These are phyloP conservation scores for Zoysia matrella DNA, from an alignment of 202 grass and related monocot species.

Conservation along the genomic window DNA sequence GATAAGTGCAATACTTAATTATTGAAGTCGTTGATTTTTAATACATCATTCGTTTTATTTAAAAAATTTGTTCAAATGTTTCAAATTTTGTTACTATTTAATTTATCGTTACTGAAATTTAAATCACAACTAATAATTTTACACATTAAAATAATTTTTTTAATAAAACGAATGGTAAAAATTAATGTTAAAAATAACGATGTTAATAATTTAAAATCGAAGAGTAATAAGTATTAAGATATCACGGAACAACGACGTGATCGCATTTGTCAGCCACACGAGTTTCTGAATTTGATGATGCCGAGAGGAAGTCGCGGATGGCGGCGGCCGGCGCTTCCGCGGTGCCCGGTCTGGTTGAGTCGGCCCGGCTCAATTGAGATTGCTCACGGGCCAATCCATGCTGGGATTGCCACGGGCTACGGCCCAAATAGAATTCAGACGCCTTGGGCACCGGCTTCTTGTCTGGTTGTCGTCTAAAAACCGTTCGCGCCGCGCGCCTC, in stretches of 20 bases:
- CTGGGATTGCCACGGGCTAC: neutral
- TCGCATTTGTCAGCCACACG: neutral
- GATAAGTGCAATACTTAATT: neutral
- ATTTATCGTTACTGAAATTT: no score
- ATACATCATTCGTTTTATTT: no score
- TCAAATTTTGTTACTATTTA: no score
- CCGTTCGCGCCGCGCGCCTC: neutral
- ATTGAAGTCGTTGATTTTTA: no score
- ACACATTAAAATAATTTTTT: no score
- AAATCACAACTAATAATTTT: no score
- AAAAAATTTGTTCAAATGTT: no score
- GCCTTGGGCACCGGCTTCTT: no score
- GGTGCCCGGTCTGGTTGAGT: neutral
- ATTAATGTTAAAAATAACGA: no score
- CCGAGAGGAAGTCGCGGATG: neutral
- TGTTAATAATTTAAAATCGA: no score
- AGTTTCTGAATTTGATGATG: neutral
- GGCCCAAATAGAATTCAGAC: no score
- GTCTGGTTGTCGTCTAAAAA: slow-evolving; percentile 38
- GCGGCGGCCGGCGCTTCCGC: neutral
- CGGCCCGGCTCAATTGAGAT: neutral
- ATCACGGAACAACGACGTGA: neutral
- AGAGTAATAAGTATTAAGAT: neutral
- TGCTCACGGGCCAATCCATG: neutral
- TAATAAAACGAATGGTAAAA: no score